A percentile compares a stretch with the other conserved stretches of the same genome.
Evolutionary conservation across 129 eudicot genomes (phyloP).

Genomic region (Tagetes patula): DNA sequence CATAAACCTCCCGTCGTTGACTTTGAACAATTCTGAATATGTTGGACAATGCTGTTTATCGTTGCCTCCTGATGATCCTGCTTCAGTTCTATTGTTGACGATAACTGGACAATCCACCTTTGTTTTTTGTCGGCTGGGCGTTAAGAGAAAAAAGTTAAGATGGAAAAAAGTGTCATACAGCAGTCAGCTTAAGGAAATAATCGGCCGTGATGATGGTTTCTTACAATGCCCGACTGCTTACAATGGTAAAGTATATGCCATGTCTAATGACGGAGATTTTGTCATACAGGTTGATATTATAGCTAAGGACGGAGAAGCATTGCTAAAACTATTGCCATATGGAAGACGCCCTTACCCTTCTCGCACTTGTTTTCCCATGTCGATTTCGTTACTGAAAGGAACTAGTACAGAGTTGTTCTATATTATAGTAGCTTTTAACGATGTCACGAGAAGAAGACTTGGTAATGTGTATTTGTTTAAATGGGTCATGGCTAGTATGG

Average conservation of each 20-base stretch:
- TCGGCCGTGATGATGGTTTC: no score
- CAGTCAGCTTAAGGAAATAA: background rate
- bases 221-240: background rate
- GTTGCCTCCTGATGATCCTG: background rate
- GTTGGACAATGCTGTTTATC: conserved; percentile 8
- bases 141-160: conserved; percentile 7
- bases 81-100: conserved; percentile 14
- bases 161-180: conserved; percentile 23
- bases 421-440: background rate
- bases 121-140: conserved; percentile 17
- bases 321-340: background rate
- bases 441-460: background rate
- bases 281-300: conserved; percentile 19
- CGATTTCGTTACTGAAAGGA: background rate
- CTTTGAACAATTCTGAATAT: background rate
- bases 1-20: conserved; percentile 3
- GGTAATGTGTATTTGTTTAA: background rate
- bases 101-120: background rate
- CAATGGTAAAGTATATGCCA: conserved; percentile 28
- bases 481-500: conserved; percentile 13
- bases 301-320: background rate
- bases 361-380: background rate
- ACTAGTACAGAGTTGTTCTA: background rate
- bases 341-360: background rate
- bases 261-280: background rate